Conservation (phyloP, 2,329 filamentous ascomycete species). For the Claviceps sp. region DNA sequence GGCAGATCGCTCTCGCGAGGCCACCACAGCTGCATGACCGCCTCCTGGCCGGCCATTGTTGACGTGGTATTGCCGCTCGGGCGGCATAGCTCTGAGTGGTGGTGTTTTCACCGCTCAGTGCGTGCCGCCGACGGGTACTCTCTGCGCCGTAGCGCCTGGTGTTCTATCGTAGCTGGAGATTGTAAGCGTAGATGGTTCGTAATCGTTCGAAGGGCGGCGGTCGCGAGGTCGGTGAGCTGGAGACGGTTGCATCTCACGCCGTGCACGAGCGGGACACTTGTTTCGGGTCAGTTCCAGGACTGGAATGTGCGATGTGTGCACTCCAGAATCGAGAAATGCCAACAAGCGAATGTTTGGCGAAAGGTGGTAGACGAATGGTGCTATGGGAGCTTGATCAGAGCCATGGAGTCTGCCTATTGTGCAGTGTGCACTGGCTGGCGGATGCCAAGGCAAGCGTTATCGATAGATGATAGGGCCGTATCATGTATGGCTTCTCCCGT, state of each 20-base stretch:
- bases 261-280: neutral
- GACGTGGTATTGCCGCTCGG: conserved; percentile 21
- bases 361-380: neutral
- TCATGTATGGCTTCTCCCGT: neutral
- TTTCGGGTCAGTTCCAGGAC: neutral
- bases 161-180: neutral
- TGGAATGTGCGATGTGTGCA: neutral
- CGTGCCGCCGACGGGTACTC: conserved; percentile 3
- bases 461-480: neutral
- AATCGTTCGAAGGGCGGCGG: neutral
- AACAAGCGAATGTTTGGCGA: neutral
- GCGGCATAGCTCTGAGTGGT: conserved; percentile 9
- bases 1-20: conserved; percentile 30
- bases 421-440: neutral
- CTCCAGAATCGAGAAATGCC: neutral
- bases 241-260: neutral
- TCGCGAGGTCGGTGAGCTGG: neutral
- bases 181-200: neutral
- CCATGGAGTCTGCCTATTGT: neutral
- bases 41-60: conserved; percentile 31
- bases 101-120: conserved; percentile 3
- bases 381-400: neutral
- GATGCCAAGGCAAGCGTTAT: neutral
- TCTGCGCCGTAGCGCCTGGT: conserved; percentile 1
- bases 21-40: conserved; percentile 17